phyloP scores from a whole-genome alignment of 331 rosid genomes.

The Arachis monticola region DNA sequence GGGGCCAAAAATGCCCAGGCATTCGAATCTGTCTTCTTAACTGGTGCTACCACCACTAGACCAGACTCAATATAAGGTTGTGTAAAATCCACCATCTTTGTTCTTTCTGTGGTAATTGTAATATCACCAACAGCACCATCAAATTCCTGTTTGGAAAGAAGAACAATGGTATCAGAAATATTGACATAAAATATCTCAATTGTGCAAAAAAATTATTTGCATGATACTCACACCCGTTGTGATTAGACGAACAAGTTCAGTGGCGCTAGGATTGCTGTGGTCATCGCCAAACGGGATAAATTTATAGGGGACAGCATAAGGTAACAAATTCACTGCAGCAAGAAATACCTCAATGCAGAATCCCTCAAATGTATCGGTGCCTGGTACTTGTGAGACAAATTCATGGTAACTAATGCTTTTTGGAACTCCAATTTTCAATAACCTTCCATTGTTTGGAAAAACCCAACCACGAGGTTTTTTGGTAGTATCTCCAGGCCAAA shows the following conservation, averaged over 20 bases:
- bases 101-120: conserved; percentile 73
- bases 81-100: conserved; percentile 81
- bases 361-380: conserved; percentile 72
- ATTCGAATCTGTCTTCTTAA: conserved; percentile 49
- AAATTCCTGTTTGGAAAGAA: conserved; percentile 51
- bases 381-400: conserved; percentile 55
- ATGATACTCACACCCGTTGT: conserved; percentile 75
- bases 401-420: conserved; percentile 64
- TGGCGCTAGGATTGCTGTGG: conserved; percentile 57
- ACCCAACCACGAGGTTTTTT: conserved; percentile 96
- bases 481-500: conserved; percentile 87
- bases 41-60: conserved; percentile 78
- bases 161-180: conserved; percentile 36
- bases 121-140: conserved; percentile 86
- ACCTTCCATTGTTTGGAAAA: conserved; percentile 85
- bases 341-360: conserved; percentile 90
- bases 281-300: conserved; percentile 70
- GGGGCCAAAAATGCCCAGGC: conserved; percentile 86
- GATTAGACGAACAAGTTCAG: conserved; percentile 71
- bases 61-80: conserved; percentile 89
- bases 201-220: neutral
- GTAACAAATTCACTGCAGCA: conserved; percentile 76
- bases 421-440: conserved; percentile 81
- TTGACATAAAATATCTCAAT: conserved; percentile 34
- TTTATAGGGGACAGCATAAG: conserved; percentile 86